Conservation (phyloP, 2,329 filamentous ascomycete species). For the Phialophora verrucosa region DNA sequence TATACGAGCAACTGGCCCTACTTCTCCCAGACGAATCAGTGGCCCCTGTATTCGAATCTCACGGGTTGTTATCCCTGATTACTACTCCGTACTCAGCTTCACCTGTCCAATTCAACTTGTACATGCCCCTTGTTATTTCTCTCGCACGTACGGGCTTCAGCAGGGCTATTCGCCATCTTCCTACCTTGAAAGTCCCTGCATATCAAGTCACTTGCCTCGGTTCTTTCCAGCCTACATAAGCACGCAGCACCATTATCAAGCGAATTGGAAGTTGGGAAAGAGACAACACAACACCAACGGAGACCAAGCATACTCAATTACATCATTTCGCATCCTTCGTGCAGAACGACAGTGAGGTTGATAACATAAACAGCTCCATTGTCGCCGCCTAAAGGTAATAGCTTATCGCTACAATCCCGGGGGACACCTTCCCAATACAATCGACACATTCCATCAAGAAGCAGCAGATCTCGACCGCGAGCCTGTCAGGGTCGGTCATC, state of each 20-base stretch:
- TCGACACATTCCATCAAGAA: background rate
- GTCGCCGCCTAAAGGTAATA: background rate
- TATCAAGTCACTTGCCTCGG: background rate
- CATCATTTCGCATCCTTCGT: background rate
- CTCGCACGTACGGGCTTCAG: background rate
- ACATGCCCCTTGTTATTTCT: background rate
- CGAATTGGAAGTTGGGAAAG: background rate
- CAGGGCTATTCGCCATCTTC: background rate
- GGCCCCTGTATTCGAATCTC: background rate
- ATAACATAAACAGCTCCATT: background rate
- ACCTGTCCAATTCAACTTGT: background rate
- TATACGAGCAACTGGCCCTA: background rate
- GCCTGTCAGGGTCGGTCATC: background rate
- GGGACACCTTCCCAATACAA: background rate
- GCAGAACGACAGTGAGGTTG: background rate
- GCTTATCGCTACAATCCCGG: background rate
- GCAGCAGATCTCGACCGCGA: background rate
- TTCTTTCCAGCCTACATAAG: background rate
- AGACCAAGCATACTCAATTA: background rate
- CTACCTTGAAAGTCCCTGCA: background rate
- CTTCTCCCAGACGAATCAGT: background rate
- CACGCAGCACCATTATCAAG: background rate
- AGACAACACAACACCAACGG: background rate
- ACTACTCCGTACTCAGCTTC: slow-evolving; percentile 2
- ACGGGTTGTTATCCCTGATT: slow-evolving; percentile 4